Base-by-base conservation (phyloP, 2,329 filamentous ascomycete species). In the Exophiala spinifera region DNA sequence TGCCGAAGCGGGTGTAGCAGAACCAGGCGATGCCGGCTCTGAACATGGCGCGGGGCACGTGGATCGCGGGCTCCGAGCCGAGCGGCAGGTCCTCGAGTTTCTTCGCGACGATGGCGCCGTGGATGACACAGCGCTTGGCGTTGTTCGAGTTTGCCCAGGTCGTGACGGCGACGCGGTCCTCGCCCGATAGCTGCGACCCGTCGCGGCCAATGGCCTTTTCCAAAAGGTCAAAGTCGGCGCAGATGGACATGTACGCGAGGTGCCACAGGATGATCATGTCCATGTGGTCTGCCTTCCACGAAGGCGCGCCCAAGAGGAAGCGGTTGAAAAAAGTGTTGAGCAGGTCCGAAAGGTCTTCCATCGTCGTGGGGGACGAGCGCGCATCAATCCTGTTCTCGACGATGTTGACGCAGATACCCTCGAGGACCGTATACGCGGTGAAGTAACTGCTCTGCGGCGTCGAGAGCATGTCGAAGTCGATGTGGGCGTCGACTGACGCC, bases 181-280 rank as follows among this genome's bases (percentile, higher is more conserved):
- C 55, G 10, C 63, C 49, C 17, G 56, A 56, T 13, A 64, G 53
- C 6, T 55, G 25, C 14, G 55, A 47, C 1, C 67, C 67, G 28
- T 68, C 61, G 14, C 66, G 63, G 6, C 67, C 66, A 13, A 63
- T 60, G 1, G 63, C 61, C 49, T 61, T 59, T 46, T 69, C 67
- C 14, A 68, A 45, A 1, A 64, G 54, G 34, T 68, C 61, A 21
- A 68, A 61, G 37, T 69, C 65, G 1, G 61, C 63, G 40, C 65
- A 62, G 1, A 68, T 48, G 4, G 51, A 57, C 39, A 69, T 68
- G 33, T 62, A 67, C 6, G 65, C 59, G 0, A 61, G 63, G 40
- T 69, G 67, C 67, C 67, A 69, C 17, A 68, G 58, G 6, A 67
- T 64, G 53, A 44, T 59, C 56, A 59, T 59, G 43, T 60, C 57